Conservation (phyloP, 2,329 filamentous ascomycete species). For the Aaosphaeria pasadenensis region DNA sequence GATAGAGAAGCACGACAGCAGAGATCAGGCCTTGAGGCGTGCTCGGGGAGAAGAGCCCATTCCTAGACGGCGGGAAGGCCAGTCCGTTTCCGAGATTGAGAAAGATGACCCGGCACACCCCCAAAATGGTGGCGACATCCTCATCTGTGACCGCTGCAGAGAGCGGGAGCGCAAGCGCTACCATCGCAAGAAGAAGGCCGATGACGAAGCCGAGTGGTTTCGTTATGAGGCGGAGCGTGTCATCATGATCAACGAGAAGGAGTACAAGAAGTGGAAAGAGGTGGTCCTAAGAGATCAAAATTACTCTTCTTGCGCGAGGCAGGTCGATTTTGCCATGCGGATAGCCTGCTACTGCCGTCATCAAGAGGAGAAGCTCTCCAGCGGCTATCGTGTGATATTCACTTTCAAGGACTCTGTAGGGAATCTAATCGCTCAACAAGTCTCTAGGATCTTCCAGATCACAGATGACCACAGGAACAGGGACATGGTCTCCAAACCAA, state of each 20-base stretch:
- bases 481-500: conserved; percentile 18
- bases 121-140: conserved; percentile 87
- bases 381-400: conserved; percentile 87
- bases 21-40: conserved; percentile 63
- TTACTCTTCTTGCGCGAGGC: conserved; percentile 52
- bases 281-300: conserved; percentile 17
- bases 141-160: conserved; percentile 90
- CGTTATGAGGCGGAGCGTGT: conserved; percentile 47
- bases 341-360: conserved; percentile 97
- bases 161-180: conserved; percentile 87
- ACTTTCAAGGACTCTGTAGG: conserved; percentile 82
- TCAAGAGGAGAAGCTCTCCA: conserved; percentile 76
- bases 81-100: conserved; percentile 43
- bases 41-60: conserved; percentile 48
- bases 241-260: conserved; percentile 38
- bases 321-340: conserved; percentile 85
- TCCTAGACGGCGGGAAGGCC: conserved; percentile 30
- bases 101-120: conserved; percentile 68
- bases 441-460: conserved; percentile 82
- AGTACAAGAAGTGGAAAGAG: conserved; percentile 34
- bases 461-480: conserved; percentile 91
- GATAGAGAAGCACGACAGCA: conserved; percentile 69
- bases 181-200: conserved; percentile 87
- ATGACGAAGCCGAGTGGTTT: conserved; percentile 82
- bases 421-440: conserved; percentile 75